Percentiles rank a stretch among this genome's conserved stretches.
Evolutionary conservation across 495 filamentous ascomycete genomes (phyloP).

Genomic region (Umbilicaria muhlenbergii): DNA sequence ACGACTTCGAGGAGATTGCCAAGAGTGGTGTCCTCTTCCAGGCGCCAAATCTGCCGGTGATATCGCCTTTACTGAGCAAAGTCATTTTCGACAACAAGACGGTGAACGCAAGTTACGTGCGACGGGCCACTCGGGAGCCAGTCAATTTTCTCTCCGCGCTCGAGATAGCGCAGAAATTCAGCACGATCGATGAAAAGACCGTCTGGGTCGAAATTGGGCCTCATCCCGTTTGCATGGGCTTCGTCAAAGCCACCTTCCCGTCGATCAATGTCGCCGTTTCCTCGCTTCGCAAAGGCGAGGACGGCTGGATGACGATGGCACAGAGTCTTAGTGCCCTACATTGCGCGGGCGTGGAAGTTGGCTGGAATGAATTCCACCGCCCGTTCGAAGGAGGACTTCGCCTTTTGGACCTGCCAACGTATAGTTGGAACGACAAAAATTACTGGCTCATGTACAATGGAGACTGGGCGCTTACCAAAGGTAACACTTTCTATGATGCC

Average conservation of each 20-base stretch:
- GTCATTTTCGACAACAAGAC: slow-evolving; percentile 10
- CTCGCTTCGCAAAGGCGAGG: slow-evolving; percentile 23
- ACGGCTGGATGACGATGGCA: slow-evolving; percentile 39
- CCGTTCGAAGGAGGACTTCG: slow-evolving; percentile 35
- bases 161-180: slow-evolving; percentile 6
- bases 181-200: slow-evolving; percentile 12
- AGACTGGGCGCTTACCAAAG: slow-evolving; percentile 23
- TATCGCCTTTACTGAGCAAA: slow-evolving; percentile 17
- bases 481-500: slow-evolving; percentile 9
- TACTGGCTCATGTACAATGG: slow-evolving; percentile 29
- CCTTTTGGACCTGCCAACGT: slow-evolving; percentile 49
- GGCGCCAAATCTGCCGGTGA: slow-evolving; percentile 14
- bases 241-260: slow-evolving; percentile 11
- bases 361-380: slow-evolving; percentile 53
- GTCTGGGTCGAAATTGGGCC: slow-evolving; percentile 27
- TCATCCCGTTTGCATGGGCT: slow-evolving; percentile 19
- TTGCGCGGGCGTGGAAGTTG: slow-evolving; percentile 35
- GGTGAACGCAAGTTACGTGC: slow-evolving; percentile 18
- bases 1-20: slow-evolving; percentile 24
- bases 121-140: slow-evolving; percentile 14
- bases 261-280: slow-evolving; percentile 26
- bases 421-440: slow-evolving; percentile 29
- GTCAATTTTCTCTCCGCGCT: slow-evolving; percentile 21
- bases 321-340: slow-evolving; percentile 37
- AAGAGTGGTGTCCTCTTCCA: slow-evolving; percentile 21